phyloP scores from a whole-genome alignment of 2,329 filamentous ascomycete genomes.

The Setomelanomma holmii region DNA sequence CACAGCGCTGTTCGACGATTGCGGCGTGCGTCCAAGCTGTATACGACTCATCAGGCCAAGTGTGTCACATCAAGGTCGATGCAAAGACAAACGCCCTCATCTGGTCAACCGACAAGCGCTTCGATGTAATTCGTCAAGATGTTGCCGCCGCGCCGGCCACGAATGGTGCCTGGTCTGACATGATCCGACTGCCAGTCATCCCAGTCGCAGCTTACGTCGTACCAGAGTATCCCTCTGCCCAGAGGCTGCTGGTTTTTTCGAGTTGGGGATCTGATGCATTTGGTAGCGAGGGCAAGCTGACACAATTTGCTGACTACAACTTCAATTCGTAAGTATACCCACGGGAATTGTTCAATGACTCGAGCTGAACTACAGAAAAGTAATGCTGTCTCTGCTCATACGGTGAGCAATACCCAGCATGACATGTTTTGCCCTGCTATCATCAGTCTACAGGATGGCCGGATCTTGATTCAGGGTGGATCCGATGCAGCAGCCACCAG shows the following conservation, averaged over 20 bases:
- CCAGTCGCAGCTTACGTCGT: conserved; percentile 39
- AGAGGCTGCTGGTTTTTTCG: conserved; percentile 33
- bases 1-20: conserved; percentile 28
- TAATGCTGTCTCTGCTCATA: conserved; percentile 28
- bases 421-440: conserved; percentile 40
- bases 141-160: conserved; percentile 18
- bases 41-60: conserved; percentile 19
- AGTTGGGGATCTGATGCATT: conserved; percentile 37
- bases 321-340: conserved; percentile 24
- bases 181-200: conserved; percentile 35
- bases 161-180: conserved; percentile 32
- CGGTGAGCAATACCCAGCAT: conserved; percentile 32
- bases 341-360: not conserved
- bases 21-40: conserved; percentile 29
- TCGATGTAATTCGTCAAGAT: conserved; percentile 29
- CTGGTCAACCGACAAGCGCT: conserved; percentile 38
- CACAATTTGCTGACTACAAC: conserved; percentile 37
- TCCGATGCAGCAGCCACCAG: conserved; percentile 30
- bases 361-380: conserved; percentile 16
- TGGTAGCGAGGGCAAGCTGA: conserved; percentile 28
- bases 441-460: conserved; percentile 30
- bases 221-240: conserved; percentile 29
- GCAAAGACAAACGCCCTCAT: conserved; percentile 27
- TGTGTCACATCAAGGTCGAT: conserved; percentile 36
- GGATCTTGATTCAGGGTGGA: conserved; percentile 33